Evolutionary conservation across 805 yeast species (phyloP).

Genomic region (Saccharomycopsis sp.): DNA sequence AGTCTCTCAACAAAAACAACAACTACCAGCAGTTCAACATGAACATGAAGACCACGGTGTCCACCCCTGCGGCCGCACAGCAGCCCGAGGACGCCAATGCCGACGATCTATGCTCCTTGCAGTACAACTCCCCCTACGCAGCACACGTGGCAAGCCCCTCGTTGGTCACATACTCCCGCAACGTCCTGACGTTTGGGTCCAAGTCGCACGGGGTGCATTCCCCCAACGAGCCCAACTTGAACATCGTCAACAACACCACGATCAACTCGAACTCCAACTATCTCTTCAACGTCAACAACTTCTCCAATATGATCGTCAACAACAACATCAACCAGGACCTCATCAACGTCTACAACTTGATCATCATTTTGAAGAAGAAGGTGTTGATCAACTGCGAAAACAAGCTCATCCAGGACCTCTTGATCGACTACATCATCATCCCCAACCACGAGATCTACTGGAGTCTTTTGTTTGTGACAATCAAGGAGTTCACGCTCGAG

Average conservation of each 20-base stretch:
- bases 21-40: constrained; percentile 22
- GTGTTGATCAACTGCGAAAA: constrained; percentile 45
- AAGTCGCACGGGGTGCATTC: constrained; percentile 22
- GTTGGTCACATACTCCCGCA: constrained; percentile 14
- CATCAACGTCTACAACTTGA: constrained; percentile 28
- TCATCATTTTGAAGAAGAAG: constrained; percentile 41
- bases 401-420: constrained; percentile 41
- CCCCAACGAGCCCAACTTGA: constrained; percentile 21
- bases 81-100: background rate
- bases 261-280: constrained; percentile 19
- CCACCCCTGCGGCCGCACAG: constrained; percentile 7
- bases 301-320: constrained; percentile 20
- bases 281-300: constrained; percentile 19
- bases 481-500: constrained; percentile 38
- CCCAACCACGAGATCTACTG: constrained; percentile 38
- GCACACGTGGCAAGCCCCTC: constrained; percentile 18
- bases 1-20: constrained; percentile 29
- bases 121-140: constrained; percentile 20
- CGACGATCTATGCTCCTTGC: constrained; percentile 16
- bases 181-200: constrained; percentile 18
- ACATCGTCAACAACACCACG: constrained; percentile 19
- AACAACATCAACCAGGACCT: constrained; percentile 23
- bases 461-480: constrained; percentile 38
- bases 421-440: constrained; percentile 40
- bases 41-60: constrained; percentile 16